These are phyloP conservation scores for Phoma sp. DNA, from an alignment of 2,329 filamentous ascomycete species.

Conservation along the genomic window DNA sequence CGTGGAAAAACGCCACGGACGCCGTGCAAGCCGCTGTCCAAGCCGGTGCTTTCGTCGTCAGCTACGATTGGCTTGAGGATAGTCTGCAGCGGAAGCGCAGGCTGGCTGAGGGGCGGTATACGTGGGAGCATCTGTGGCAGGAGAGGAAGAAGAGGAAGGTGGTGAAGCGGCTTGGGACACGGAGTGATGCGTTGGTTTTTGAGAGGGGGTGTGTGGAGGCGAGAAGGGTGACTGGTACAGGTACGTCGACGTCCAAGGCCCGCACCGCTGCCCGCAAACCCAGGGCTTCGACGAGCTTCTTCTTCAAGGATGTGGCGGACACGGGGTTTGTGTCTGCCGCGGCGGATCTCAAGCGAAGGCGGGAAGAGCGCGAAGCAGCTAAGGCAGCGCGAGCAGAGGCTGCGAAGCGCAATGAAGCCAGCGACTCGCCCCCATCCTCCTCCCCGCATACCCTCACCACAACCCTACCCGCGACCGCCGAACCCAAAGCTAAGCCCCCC, in stretches of 20 bases:
- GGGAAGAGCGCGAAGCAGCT: slow-evolving; percentile 27
- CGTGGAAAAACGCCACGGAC: slow-evolving; percentile 61
- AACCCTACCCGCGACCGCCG: background rate
- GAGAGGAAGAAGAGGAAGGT: slow-evolving; percentile 44
- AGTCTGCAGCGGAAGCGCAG: slow-evolving; percentile 49
- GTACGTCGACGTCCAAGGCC: slow-evolving; percentile 46
- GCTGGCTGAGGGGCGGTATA: slow-evolving; percentile 44
- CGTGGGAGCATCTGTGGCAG: slow-evolving; percentile 35
- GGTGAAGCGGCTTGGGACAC: slow-evolving; percentile 32
- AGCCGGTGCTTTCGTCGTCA: slow-evolving; percentile 44
- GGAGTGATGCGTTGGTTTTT: slow-evolving; percentile 39
- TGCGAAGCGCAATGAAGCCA: background rate
- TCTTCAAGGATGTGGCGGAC: slow-evolving; percentile 25
- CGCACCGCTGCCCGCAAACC: slow-evolving; percentile 14
- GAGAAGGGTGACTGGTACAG: slow-evolving; percentile 40
- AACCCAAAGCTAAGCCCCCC: slow-evolving; percentile 22
- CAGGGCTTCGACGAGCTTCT: slow-evolving; percentile 27
- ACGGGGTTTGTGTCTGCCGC: slow-evolving; percentile 26
- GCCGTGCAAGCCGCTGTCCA: slow-evolving; percentile 31
- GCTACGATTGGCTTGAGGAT: slow-evolving; percentile 57
- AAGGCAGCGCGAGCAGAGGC: slow-evolving; percentile 15
- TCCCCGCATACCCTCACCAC: too few species aligned
- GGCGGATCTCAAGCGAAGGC: slow-evolving; percentile 29
- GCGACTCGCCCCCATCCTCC: too few species aligned
- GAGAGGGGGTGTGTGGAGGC: slow-evolving; percentile 40